phyloP scores from a whole-genome alignment of 495 filamentous ascomycete genomes.

The Articulospora tetracladia region DNA sequence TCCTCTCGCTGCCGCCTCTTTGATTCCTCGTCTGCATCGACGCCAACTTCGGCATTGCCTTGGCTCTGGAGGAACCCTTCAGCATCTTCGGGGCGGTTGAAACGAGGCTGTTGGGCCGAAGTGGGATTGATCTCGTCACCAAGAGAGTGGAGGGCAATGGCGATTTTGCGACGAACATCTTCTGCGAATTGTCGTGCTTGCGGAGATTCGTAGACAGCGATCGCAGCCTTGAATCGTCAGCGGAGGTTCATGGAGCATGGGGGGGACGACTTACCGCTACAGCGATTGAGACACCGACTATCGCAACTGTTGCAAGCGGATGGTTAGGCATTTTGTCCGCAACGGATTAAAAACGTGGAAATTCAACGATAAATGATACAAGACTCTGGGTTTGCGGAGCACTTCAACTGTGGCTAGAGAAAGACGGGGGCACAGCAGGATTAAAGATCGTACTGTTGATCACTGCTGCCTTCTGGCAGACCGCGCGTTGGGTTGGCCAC shows the following conservation, averaged over 20 bases:
- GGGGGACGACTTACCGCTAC: conserved; percentile 48
- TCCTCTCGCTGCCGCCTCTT: conserved; percentile 68
- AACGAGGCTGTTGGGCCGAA: conserved; percentile 35
- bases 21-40: conserved; percentile 65
- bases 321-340: conserved; percentile 40
- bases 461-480: not conserved
- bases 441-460: not conserved
- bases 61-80: conserved; percentile 50
- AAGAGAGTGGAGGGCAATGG: conserved; percentile 69
- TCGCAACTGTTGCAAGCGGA: conserved; percentile 56
- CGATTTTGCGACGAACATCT: conserved; percentile 72
- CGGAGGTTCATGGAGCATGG: not conserved
- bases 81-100: conserved; percentile 56
- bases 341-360: conserved; percentile 1
- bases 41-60: conserved; percentile 47
- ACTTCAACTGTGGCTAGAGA: not conserved
- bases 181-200: conserved; percentile 74
- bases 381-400: not conserved
- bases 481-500: not conserved
- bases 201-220: conserved; percentile 82
- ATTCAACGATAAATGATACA: not conserved
- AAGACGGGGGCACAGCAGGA: not conserved
- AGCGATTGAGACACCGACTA: conserved; percentile 70
- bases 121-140: conserved; percentile 69
- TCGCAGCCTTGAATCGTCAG: conserved; percentile 43